Base-by-base conservation (phyloP, 2,329 filamentous ascomycete species). In the Pseudogymnoascus sp. region DNA sequence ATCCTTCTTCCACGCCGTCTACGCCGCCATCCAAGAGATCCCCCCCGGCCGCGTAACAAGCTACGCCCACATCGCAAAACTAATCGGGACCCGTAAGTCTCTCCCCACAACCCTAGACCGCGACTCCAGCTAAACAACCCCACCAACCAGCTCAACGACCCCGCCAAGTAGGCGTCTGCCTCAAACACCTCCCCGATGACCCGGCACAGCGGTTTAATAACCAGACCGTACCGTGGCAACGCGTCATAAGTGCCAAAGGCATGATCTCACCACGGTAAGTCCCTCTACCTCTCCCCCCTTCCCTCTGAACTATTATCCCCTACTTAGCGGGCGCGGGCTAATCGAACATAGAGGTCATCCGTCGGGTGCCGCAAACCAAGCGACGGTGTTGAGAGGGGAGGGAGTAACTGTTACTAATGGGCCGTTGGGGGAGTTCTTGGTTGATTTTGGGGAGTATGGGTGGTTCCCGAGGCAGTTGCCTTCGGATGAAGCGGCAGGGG, bases 181-280 rank as follows among this genome's bases (percentile, higher is more conserved):
- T 97, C 26, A 97, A 96, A 74, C 88, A 96, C 73, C 85, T 97
- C 11, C 84, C 92, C 1, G 72, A 77, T 6, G 80, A 83, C 64
- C 70, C 78, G 0, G 74, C 77, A 0, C 67, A 73, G 63, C 80
- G 76, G 64, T 96, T 88, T 77, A 88, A 96, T 74, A 80, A 83
- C 64, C 80, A 79, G 23, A 97, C 88, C 67, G 93, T 97, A 3
- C 93, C 93, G 0, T 97, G 93, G 93, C 93, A 97, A 78, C 82
- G 95, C 64, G 90, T 97, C 65, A 89, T 97, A 73, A 96, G 93
- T 74, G 79, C 90, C 13, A 93, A 90, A 75, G 93, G 93, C 21
- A 80, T 85, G 64, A 96, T 97, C 68, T 96, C 92, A 50, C 89
- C 89, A 7, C 85, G 93, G 91, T 93, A 71, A 68, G 31, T n/a